Base-by-base conservation (phyloP, 352 stramenopile species). In the Halophytophthora polymorphica region DNA sequence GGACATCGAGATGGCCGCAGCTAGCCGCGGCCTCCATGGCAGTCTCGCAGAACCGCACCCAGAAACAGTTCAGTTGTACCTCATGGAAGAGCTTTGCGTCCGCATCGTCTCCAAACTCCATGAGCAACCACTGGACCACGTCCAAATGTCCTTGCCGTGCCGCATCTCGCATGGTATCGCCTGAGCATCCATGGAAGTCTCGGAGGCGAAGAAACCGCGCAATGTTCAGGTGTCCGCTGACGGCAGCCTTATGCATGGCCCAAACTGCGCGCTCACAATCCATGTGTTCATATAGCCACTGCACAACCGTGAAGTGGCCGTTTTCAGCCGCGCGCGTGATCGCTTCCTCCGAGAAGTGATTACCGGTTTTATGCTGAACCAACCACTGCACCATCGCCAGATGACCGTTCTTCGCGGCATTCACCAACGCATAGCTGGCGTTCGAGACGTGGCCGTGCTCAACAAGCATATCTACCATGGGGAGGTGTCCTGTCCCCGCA, bases 381-480 rank as follows among this genome's bases (percentile, higher is more conserved):
- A 66, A 36, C 58, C 63, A 72, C 33, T 72, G 40, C 6, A 77
- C 64, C 36, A 77, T 58, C 14, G 69, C 64, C 25, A 77, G 38
- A 28, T 63, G 54, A 5, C 68, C 68, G 29, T 67, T 66, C 23
- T 65, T 51, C 34, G 68, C 68, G 25, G 68, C 65, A 23, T 70
- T 33, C 45, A 69, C 65, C 17, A 77, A 38, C 28, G 64, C 61
- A 38, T 59, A 60, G 44, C 53, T 55, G 12, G 45, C 53, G 33
- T 64, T 49, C 14, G 66, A 55, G 45, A 66, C 49, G 35, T 66
- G 62, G 15, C 58, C 59, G 21, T 66, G 38, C 15, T 53, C 44
- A 22, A 67, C 67, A 3, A 71, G 53, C 62, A 53, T 67, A 15
- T 67, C 23, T 1, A 71, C 36, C 22, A 64, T 36, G 14, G 54